Evolutionary conservation across 1,284 basidiomycete species (phyloP), one percentile per base, ranked within the genome.

Genomic region (Inonotus hispidus): DNA sequence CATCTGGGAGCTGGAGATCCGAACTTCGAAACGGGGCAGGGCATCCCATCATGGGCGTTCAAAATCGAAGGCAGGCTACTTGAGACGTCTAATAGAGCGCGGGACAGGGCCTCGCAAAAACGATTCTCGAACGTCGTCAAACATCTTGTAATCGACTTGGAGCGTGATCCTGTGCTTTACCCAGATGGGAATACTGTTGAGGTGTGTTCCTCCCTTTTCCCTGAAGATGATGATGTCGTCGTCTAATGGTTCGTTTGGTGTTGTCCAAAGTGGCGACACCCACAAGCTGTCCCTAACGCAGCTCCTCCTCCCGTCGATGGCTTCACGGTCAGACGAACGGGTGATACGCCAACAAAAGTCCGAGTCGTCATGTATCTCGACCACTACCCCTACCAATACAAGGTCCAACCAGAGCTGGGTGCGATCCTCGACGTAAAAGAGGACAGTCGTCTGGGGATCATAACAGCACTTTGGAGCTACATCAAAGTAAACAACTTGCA

Each of bases 91-190:
- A 37, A 79, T 66, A 79, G 90, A 59, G 77, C 79, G 45, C 79
- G 87, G 64, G 92, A 93, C 74, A 87, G 85, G 66, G 75, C 73
- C 0, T 71, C 82, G 0, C 82, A 81, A 10, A 83, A 87, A 32
- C 95, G 94, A 71, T 94, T 98, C 73, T 93, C 93, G 3, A 88
- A 89, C 0, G 81, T 96, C 66, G 82, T 98, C 66, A 93, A 92
- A 71, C 82, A 86, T 29, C 85, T 94, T 77, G 79, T 94, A 1
- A 82, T 98, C 25, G 95, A 98, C 68, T 77, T 97, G 50, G 91
- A 94, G 68, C 83, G 94, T 32, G 93, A 98, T 71, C 82, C 90
- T 1, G 78, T 82, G 4, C 74, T 93, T 52, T 95, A 93, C 70
- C 85, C 92, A 0, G 93, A 95, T 64, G 85, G 80, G 50, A 92